These are phyloP conservation scores for Gossypium davidsonii DNA, from an alignment of 441 rosid species.

Conservation along the genomic window DNA sequence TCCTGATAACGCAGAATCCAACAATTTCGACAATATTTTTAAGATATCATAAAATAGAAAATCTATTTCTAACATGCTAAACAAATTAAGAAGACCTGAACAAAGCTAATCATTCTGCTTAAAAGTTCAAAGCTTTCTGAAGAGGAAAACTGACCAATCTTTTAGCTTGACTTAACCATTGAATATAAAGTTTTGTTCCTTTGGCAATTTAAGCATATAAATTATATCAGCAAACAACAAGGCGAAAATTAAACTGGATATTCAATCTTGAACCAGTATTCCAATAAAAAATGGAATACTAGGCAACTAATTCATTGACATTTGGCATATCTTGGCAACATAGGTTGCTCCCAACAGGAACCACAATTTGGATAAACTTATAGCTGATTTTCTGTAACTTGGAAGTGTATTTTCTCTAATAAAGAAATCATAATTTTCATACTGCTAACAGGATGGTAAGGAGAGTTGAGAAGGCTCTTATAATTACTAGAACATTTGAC, in stretches of 20 bases:
- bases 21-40: background rate
- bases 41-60: background rate
- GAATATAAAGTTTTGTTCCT: background rate
- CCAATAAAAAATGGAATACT: background rate
- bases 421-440: background rate
- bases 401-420: constrained; percentile 3
- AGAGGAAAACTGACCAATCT: background rate
- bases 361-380: background rate
- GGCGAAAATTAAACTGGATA: background rate
- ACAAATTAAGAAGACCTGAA: constrained; percentile 6
- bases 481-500: background rate
- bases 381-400: background rate
- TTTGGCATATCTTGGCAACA: background rate
- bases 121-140: background rate
- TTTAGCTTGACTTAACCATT: background rate
- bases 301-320: background rate
- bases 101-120: background rate
- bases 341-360: background rate
- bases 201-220: background rate
- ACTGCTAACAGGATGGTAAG: background rate
- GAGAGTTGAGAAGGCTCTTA: background rate
- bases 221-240: background rate
- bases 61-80: background rate
- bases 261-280: background rate
- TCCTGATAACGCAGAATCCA: background rate